Base-by-base conservation (phyloP, 768 basidiomycete genomes). In the Favolaschia claudopus region DNA sequence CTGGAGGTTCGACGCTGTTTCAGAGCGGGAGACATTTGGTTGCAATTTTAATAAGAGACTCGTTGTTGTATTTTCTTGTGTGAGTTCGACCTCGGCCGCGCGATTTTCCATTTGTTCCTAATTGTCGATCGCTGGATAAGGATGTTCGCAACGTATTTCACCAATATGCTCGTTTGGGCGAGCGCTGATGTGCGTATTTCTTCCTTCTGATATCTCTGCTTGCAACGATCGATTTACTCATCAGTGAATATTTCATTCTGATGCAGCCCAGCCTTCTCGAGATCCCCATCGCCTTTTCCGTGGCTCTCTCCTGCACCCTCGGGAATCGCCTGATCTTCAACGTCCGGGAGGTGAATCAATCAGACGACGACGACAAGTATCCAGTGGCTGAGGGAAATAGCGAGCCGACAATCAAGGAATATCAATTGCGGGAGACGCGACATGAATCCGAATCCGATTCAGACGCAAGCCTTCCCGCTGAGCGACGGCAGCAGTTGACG, bases 241-340 rank as follows among this genome's bases (percentile, higher is more conserved):
- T 28, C 15, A 25, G 34, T 19, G 19, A 40, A 27, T 22, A 9
- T 40, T n/a, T 29, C 24, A 22, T 33, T 14, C 32, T 14, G 19
- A 10, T 29, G 14, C 58, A 83, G 82, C 47, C 67, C 40, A 67
- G 64, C 9, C 75, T 81, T 7, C 65, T 83, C 14, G 85, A 85
- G 71, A 78, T 85, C 22, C 83, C 85, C 0, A 79, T 87, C 54
- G 84, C 82, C 14, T 88, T 86, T 69, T 77, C 84, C 4, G 76
- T 85, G 20, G 83, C 85, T 2, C 74, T 88, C 70, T 83, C 85
- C 0, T 85, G 83, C 65, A 81, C 85, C 7, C 74, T 87, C 50
- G 77, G 82, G n/a, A 87, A 82, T 65, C 76, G 85, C 20, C 76
- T 86, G 14, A 78, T 83, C 24, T 74, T 87, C 29, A 87, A 86